Evolutionary conservation across 1,284 basidiomycete species (phyloP).

Genomic region (Sanguinoderma infundibulare): DNA sequence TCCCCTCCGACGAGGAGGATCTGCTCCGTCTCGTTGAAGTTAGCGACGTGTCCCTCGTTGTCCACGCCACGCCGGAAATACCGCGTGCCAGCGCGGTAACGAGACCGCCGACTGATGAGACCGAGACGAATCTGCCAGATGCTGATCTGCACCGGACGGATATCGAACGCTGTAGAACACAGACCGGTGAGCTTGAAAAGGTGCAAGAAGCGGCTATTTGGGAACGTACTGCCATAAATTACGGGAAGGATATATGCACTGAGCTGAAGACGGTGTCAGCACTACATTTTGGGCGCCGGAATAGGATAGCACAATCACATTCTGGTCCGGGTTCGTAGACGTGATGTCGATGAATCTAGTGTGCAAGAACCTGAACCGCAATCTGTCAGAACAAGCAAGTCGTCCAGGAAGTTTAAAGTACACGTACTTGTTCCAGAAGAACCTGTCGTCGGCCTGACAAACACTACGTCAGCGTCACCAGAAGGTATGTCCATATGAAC

Average conservation of each 20-base stretch:
- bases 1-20: constrained; percentile 72
- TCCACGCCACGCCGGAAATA: constrained; percentile 98
- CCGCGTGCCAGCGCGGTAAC: constrained; percentile 94
- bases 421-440: constrained; percentile 94
- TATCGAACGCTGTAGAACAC: constrained; percentile 75
- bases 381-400: constrained; percentile 1
- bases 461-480: constrained; percentile 5
- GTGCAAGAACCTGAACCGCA: constrained; percentile 63
- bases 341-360: constrained; percentile 72
- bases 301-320: constrained; percentile 51
- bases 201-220: constrained; percentile 3
- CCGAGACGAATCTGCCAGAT: constrained; percentile 83
- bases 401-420: background rate
- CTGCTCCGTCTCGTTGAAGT: constrained; percentile 96
- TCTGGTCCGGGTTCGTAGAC: constrained; percentile 50
- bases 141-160: constrained; percentile 80
- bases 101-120: constrained; percentile 91
- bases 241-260: constrained; percentile 90
- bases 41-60: constrained; percentile 81
- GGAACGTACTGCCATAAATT: constrained; percentile 82
- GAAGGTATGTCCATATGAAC: background rate
- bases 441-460: constrained; percentile 86
- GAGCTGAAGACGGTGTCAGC: constrained; percentile 51
- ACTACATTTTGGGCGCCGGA: background rate
- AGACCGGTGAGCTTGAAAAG: constrained; percentile 11